Conservation (phyloP, 768 basidiomycete genomes). For the Auricularia auricula-judae region DNA sequence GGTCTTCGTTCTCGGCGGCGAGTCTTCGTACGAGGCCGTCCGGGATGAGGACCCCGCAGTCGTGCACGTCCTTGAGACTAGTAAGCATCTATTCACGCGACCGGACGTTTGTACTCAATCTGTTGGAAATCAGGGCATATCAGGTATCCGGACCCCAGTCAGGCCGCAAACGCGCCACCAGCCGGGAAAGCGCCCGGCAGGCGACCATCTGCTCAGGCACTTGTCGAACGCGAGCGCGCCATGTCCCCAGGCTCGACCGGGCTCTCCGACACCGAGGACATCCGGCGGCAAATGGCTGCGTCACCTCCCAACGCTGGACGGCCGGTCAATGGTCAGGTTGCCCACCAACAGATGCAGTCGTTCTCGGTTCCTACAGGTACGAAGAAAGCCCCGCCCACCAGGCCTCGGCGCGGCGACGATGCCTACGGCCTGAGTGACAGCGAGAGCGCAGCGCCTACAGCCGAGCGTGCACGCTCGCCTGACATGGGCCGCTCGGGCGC, state of each 20-base stretch:
- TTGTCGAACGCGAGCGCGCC: slow-evolving; percentile 28
- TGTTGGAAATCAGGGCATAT: slow-evolving; percentile 56
- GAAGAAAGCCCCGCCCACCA: not conserved
- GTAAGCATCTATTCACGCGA: slow-evolving; percentile 35
- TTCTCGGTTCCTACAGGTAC: not conserved
- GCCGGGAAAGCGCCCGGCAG: slow-evolving; percentile 28
- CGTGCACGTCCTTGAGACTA: slow-evolving; percentile 91
- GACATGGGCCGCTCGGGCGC: not conserved
- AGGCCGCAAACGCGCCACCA: slow-evolving; percentile 18
- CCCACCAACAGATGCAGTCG: slow-evolving; percentile 5
- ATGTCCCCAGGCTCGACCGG: slow-evolving; percentile 35
- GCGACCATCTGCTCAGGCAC: slow-evolving; percentile 36
- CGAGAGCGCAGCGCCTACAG: not conserved
- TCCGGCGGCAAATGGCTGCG: slow-evolving; percentile 2
- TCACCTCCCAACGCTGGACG: slow-evolving; percentile 3
- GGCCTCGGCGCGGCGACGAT: not conserved
- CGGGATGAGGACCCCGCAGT: slow-evolving; percentile 69
- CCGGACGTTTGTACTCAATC: not conserved
- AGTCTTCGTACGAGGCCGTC: slow-evolving; percentile 57
- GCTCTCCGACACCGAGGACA: slow-evolving; percentile 6
- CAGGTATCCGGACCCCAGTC: slow-evolving; percentile 73
- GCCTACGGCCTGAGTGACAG: not conserved
- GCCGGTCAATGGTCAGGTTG: not conserved
- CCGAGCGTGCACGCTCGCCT: slow-evolving; percentile 8
- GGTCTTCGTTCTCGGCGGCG: slow-evolving; percentile 91